Evolutionary conservation across 2,329 filamentous ascomycete genomes (phyloP).

Genomic region (Sporothrix euskadiensis): DNA sequence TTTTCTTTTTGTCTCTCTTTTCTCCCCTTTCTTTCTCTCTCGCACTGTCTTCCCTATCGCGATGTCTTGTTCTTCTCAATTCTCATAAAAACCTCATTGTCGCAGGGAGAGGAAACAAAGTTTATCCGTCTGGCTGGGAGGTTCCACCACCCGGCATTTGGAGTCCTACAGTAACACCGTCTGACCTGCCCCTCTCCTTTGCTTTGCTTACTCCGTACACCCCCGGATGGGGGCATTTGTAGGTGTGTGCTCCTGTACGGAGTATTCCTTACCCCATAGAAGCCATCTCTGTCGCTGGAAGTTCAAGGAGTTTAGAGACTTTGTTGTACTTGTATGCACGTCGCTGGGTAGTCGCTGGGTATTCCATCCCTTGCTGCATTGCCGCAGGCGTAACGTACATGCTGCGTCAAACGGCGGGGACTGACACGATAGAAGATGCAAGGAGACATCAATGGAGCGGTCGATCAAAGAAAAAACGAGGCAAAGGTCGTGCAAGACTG

Average conservation of each 20-base stretch:
- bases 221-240: background rate
- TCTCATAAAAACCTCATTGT: background rate
- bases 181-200: constrained; percentile 1
- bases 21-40: background rate
- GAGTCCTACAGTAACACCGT: constrained; percentile 10
- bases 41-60: background rate
- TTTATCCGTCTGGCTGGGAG: constrained; percentile 20
- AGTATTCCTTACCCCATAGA: background rate
- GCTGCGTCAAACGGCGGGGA: background rate
- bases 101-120: background rate
- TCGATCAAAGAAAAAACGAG: background rate
- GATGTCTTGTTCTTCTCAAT: background rate
- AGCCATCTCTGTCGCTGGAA: background rate
- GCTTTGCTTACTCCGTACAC: background rate
- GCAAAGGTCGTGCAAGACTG: background rate
- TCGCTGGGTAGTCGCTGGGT: background rate
- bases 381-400: background rate
- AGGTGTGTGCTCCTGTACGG: background rate
- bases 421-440: background rate
- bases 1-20: background rate
- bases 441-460: constrained; percentile 4
- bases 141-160: constrained; percentile 21
- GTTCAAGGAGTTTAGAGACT: background rate
- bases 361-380: constrained; percentile 15
- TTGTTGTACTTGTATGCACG: constrained; percentile 1